Evolutionary conservation across 441 rosid species (phyloP), one percentile per base, ranked within the genome.

Genomic region (Cnidoscolus chayamansa): DNA sequence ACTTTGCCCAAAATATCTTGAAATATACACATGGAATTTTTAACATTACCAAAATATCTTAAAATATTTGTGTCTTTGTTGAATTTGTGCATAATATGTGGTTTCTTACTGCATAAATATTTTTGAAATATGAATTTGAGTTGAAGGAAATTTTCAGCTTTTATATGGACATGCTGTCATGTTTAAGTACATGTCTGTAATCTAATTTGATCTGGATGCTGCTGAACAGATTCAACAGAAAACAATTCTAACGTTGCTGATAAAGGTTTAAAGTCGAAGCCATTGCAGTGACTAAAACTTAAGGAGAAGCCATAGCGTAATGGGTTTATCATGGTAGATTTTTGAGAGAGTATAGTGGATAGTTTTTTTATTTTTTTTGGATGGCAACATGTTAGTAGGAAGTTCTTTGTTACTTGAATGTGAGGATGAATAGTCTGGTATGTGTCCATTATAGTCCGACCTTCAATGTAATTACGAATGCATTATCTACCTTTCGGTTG

Each of bases 381-480:
- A 55, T 68, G 49, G 72, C 71, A 68, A 37, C 49, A 56, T 20
- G 17, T 17, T 10, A 55, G 30, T 67, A 17, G 50, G 50, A 67
- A 43, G 37, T 67, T 54, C 58, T 67, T 17, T 31, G 25, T 16
- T 37, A 17, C n/a, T 7, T 15, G n/a, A 58, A 68, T 43, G 17
- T 56, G 53, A 43, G 53, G 40, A 43, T 40, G 57, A 8, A 56
- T 40, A 56, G 50, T 15, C 5, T 1, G 48, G 17, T 43, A 48
- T 20, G 54, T 9, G 6, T 40, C 40, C 55, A 63, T 55, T 40
- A n/a, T 54, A 54, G 63, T 20, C 40, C 12, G 19, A 37, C 49
- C 48, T 9, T 35, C 53, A 55, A 55, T 68, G 72, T 7, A 67
- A 35, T 67, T 40, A 53, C 10, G 55, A 32, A 17, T 45, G 13